Evolutionary conservation across 768 basidiomycete genomes (phyloP).

Genomic region (Termitomyces sp.): DNA sequence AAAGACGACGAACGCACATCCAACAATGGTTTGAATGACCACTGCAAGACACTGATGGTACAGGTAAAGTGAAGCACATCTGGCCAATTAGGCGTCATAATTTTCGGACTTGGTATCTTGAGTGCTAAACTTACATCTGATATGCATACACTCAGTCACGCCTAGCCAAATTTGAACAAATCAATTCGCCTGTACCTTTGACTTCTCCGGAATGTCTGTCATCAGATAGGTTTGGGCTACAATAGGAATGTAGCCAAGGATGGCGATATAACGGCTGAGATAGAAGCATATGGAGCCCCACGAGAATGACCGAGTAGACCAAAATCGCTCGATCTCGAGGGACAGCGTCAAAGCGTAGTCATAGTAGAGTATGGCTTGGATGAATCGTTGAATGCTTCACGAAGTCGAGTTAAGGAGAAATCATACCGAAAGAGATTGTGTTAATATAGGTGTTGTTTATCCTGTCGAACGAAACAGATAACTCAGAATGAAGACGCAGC

Average conservation of each 20-base stretch:
- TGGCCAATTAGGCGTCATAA: conserved; percentile 1
- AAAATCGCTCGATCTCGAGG: conserved; percentile 42
- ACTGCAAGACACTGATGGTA: conserved; percentile 30
- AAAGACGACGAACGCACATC: conserved; percentile 21
- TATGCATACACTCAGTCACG: not conserved
- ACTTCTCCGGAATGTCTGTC: conserved; percentile 18
- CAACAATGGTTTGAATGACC: conserved; percentile 32
- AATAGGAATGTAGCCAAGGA: conserved; percentile 36
- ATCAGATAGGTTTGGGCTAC: conserved; percentile 29
- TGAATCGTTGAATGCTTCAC: not conserved
- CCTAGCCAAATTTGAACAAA: too few species aligned
- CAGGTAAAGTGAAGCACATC: conserved; percentile 19
- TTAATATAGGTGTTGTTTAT: conserved; percentile 11
- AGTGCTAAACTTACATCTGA: not conserved
- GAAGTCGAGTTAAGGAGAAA: not conserved
- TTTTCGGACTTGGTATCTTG: not conserved
- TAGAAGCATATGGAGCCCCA: conserved; percentile 38
- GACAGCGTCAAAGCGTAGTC: conserved; percentile 46
- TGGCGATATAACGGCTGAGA: conserved; percentile 38
- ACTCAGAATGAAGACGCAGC: not conserved
- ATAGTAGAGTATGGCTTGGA: conserved; percentile 39
- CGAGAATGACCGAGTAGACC: conserved; percentile 28
- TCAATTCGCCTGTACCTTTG: conserved; percentile 17
- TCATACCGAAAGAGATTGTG: conserved; percentile 15
- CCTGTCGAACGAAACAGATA: conserved; percentile 6